These are phyloP conservation scores for Margaritispora aquatica DNA, from an alignment of 495 filamentous ascomycete genomes.

Conservation along the genomic window DNA sequence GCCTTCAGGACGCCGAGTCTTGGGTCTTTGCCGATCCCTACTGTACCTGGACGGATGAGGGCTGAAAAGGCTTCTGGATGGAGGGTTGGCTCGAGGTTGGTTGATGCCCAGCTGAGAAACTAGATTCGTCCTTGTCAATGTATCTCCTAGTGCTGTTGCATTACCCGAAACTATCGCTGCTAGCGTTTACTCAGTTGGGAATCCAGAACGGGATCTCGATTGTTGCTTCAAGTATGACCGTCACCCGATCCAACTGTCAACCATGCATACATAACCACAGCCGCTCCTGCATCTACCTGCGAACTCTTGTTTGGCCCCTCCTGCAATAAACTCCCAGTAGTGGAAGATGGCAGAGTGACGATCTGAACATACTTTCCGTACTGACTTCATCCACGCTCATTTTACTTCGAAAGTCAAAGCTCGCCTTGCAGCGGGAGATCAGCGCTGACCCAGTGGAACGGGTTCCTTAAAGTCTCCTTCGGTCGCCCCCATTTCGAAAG, in stretches of 20 bases:
- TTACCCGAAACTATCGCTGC: background rate
- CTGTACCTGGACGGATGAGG: background rate
- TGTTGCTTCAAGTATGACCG: background rate
- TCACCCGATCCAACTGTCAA: background rate
- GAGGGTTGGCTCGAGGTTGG: too few relatives aligned
- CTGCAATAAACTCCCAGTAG: background rate
- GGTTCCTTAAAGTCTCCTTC: background rate
- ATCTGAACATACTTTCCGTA: background rate
- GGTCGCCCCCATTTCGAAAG: background rate
- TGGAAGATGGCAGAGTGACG: too few relatives aligned
- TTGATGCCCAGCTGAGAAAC: background rate
- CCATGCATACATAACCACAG: background rate
- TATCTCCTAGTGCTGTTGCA: background rate
- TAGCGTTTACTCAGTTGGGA: background rate
- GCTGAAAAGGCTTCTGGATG: background rate
- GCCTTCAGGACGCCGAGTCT: background rate
- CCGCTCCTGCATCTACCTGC: background rate
- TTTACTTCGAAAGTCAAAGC: background rate
- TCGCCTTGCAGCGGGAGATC: background rate
- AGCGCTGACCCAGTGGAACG: background rate
- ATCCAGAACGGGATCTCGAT: background rate
- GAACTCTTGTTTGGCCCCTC: background rate
- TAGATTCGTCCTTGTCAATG: background rate
- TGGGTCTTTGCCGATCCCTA: background rate
- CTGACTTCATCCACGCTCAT: background rate